Conservation (phyloP, 306 rosid genomes). For the Trifolium repens region DNA sequence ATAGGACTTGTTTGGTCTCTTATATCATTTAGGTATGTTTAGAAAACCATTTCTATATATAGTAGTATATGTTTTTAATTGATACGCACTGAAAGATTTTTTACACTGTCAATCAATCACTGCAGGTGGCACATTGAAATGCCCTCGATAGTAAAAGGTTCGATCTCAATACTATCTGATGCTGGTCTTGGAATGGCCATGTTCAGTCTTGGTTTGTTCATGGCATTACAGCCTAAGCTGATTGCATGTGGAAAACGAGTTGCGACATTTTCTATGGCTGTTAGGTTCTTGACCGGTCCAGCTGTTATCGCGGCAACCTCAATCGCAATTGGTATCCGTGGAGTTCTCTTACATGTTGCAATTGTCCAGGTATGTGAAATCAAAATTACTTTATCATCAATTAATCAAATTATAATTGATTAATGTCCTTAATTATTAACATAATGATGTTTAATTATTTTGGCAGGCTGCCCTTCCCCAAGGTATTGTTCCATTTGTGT, state of each 20-base stretch:
- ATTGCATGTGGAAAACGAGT: constrained; percentile 90
- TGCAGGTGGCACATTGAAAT: constrained; percentile 79
- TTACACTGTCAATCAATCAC: background rate
- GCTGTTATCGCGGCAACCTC: constrained; percentile 90
- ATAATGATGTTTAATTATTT: background rate
- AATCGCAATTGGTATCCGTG: constrained; percentile 76
- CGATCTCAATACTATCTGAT: constrained; percentile 81
- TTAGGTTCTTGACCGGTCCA: constrained; percentile 87
- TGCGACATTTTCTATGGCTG: constrained; percentile 92
- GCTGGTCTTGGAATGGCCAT: constrained; percentile 97
- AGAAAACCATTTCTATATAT: background rate
- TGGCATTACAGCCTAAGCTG: constrained; percentile 91
- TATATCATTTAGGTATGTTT: constrained; percentile 65
- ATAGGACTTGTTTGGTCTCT: constrained; percentile 85
- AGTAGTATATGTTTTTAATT: background rate
- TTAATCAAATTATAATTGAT: background rate
- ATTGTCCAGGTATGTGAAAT: constrained; percentile 72
- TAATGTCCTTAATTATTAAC: background rate
- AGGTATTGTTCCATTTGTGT: constrained; percentile 93
- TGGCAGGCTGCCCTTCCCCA: constrained; percentile 93
- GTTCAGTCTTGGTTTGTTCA: constrained; percentile 92
- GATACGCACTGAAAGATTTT: too few species aligned
- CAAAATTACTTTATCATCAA: background rate
- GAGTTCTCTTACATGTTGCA: constrained; percentile 82
- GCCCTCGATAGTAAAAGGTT: constrained; percentile 82